phyloP scores from a whole-genome alignment of 2,329 filamentous ascomycete species.

The Pseudocercospora ulei region DNA sequence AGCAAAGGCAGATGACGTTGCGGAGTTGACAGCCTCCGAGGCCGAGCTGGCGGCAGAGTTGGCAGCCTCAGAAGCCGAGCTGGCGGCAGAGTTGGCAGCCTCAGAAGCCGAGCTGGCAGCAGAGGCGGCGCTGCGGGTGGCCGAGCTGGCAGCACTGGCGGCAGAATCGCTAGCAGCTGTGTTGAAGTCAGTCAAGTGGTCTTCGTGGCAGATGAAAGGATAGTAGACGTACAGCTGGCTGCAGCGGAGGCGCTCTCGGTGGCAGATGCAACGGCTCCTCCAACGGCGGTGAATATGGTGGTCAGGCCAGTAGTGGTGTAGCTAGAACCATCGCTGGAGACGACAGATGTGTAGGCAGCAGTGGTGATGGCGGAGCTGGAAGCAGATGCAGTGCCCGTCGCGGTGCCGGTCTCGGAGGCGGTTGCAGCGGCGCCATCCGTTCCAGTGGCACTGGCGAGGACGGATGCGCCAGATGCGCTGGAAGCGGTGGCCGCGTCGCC shows the following conservation, averaged over 20 bases:
- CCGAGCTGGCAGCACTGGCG: slow-evolving; percentile 15
- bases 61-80: slow-evolving; percentile 18
- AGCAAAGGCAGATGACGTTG: slow-evolving; percentile 18
- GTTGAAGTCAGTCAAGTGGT: background rate
- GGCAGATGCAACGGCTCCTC: slow-evolving; percentile 17
- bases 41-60: slow-evolving; percentile 18
- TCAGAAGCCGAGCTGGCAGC: slow-evolving; percentile 12
- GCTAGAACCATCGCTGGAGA: slow-evolving; percentile 28
- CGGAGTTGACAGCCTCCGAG: slow-evolving; percentile 20
- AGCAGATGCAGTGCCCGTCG: slow-evolving; percentile 11
- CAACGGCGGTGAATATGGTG: slow-evolving; percentile 29
- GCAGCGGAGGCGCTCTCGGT: slow-evolving; percentile 12
- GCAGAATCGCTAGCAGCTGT: slow-evolving; percentile 11
- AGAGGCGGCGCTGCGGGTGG: slow-evolving; percentile 12
- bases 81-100: slow-evolving; percentile 14
- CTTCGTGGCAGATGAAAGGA: background rate
- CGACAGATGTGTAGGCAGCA: slow-evolving; percentile 28
- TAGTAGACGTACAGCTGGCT: slow-evolving; percentile 10
- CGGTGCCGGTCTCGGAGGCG: slow-evolving; percentile 13
- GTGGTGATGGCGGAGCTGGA: slow-evolving; percentile 25
- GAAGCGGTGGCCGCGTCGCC: slow-evolving; percentile 19
- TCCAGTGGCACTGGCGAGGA: slow-evolving; percentile 13
- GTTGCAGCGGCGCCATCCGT: slow-evolving; percentile 8
- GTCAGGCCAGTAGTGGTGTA: slow-evolving; percentile 32
- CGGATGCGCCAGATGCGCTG: slow-evolving; percentile 18